These are phyloP conservation scores for Apophysomyces elegans DNA, from an alignment of 371 early-diverging fungal species.

Conservation along the genomic window DNA sequence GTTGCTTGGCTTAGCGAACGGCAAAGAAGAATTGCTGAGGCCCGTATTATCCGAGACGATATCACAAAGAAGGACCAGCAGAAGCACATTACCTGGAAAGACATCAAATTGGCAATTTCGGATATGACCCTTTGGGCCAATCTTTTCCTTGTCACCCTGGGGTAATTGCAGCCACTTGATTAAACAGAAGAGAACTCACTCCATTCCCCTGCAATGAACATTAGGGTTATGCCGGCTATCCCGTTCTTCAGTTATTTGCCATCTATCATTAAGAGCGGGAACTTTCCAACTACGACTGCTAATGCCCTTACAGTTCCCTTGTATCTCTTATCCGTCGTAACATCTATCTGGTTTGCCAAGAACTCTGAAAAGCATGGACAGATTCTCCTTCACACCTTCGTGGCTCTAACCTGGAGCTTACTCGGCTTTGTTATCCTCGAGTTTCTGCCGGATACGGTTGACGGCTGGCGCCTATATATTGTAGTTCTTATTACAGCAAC, in stretches of 20 bases:
- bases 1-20: conserved; percentile 42
- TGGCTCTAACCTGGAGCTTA: conserved; percentile 39
- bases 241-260: conserved; percentile 55
- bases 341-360: conserved; percentile 48
- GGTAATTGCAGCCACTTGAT: neutral
- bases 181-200: neutral
- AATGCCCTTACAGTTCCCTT: conserved; percentile 60
- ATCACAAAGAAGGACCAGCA: conserved; percentile 47
- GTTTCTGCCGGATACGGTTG: conserved; percentile 42
- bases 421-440: conserved; percentile 45
- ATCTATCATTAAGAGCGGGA: conserved; percentile 51
- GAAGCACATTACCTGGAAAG: conserved; percentile 26
- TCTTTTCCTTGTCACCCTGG: conserved; percentile 39
- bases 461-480: conserved; percentile 46
- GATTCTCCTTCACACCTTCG: conserved; percentile 48
- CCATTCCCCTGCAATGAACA: neutral
- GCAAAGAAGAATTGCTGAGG: conserved; percentile 51
- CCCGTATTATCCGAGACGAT: conserved; percentile 59
- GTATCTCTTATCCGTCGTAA: conserved; percentile 43
- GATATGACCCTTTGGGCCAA: conserved; percentile 50
- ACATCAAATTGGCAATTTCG: conserved; percentile 34
- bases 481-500: conserved; percentile 31
- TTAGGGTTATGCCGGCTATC: conserved; percentile 41
- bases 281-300: conserved; percentile 48
- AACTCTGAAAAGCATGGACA: conserved; percentile 51